phyloP scores from a whole-genome alignment of 2,329 filamentous ascomycete species.

The Fusarium mundagurra region DNA sequence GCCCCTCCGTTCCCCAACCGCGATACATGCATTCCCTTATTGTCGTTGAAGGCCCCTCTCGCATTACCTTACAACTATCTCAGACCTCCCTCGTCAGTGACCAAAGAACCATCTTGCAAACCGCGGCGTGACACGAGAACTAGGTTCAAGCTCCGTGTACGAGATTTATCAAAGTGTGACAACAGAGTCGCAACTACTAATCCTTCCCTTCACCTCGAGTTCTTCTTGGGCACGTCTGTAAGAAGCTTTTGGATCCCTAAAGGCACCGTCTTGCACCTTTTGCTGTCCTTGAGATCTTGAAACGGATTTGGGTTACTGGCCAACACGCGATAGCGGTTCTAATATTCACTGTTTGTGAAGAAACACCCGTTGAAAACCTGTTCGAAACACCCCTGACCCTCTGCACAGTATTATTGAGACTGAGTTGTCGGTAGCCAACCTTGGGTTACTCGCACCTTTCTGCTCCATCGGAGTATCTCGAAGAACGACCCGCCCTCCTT shows the following conservation, averaged over 20 bases:
- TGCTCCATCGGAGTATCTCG: constrained; percentile 7
- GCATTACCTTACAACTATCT: constrained; percentile 29
- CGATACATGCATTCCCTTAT: constrained; percentile 37
- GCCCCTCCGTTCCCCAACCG: constrained; percentile 33
- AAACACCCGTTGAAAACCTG: constrained; percentile 25
- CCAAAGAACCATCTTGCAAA: constrained; percentile 34
- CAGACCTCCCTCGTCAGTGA: constrained; percentile 30
- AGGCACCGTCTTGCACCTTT: constrained; percentile 13
- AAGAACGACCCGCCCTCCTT: constrained; percentile 7
- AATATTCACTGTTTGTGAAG: constrained; percentile 22
- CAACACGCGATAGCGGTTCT: constrained; percentile 20
- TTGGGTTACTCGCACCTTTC: constrained; percentile 12
- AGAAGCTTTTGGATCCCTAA: background rate
- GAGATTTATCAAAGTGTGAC: constrained; percentile 26
- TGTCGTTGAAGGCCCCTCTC: constrained; percentile 32
- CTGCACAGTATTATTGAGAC: background rate
- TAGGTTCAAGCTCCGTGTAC: constrained; percentile 26
- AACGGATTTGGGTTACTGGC: constrained; percentile 23
- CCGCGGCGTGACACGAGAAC: constrained; percentile 29
- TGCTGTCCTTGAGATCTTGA: constrained; percentile 30
- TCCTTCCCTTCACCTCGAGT: background rate
- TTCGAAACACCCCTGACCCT: constrained; percentile 20
- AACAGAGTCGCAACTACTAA: constrained; percentile 10
- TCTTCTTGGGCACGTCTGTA: background rate
- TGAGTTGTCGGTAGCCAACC: background rate